Evolutionary conservation across 208 protist species (phyloP), one percentile per base, ranked within the genome.

Genomic region (Lotmaria passim): DNA sequence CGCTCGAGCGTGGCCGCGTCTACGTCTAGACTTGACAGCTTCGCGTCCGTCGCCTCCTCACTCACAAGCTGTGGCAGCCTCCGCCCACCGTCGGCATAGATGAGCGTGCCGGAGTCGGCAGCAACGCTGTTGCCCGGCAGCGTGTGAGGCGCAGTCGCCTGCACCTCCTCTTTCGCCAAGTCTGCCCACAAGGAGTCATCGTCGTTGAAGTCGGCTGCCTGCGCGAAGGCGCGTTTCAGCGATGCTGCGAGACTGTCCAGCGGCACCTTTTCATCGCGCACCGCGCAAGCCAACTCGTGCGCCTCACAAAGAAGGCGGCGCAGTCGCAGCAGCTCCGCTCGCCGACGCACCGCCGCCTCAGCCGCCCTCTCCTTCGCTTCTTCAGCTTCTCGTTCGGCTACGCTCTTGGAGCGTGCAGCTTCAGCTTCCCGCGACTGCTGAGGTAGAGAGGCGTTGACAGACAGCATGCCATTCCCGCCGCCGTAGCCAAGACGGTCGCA

Each of bases 1-100:
- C 69, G 70, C 52, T 64, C 36, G 34, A 75, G 34, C 36, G 61
- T 56, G 1, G 60, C 67, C 31, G 19, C 43, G 23, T 68, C 41
- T n/a, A 57, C 55, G 23, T 50, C 43, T 12, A 19, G 43, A 23
- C 34, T 48, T 3, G 43, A 23, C n/a, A 47, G 6, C n/a, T 14
- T 38, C 34, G 57, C 28, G 36, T 43, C 48, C 23, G 31, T 19
- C 7, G 3, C 61, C 15, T 41, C 48, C 26, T 43, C n/a, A n/a
- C n/a, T 30, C 2, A 33, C 7, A 17, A 41, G 19, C 15, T 17
- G 4, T 3, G 38, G 23, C 21, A 59, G 24, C 57, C 26, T 12
- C 47, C 19, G 0, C 39, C 43, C 57, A 26, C 26, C 58, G 12
- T 26, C 47, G 12, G 6, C 5, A 38, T 61, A 61, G 15, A 74